Base-by-base conservation (phyloP, 2,329 filamentous ascomycete genomes). In the Aspergillus floridensis region DNA sequence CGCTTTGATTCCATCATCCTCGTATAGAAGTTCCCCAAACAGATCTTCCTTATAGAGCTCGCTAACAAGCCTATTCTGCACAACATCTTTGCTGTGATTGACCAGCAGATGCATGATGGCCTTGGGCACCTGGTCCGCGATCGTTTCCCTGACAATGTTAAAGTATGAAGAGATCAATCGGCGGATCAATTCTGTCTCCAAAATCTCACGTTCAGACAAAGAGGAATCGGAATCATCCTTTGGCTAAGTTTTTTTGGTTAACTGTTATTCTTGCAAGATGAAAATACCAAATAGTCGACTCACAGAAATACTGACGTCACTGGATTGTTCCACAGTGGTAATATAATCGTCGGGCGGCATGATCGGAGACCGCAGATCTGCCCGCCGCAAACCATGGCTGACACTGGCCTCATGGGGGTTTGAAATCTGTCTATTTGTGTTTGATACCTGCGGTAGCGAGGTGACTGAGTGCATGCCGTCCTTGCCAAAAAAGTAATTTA, bases 401-500 rank as follows among this genome's bases (percentile, higher is more conserved):
- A 96, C 90, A 66, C 86, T 92, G 19, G 91, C 88, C 75, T 97
- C 93, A 26, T 84, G 83, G 59, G 86, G 84, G 72, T 96, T 89
- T 78, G 86, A 92, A 53, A 91, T 87, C 72, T 96, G 91, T 65
- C 92, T 83, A 66, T 76, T 78, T 51, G 68, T 65, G 12, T 76
- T 78, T 35, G 75, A 61, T 38, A 66, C 75, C 64, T 76, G 80
- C 65, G 76, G 72, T 31, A 76, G 74, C 63, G 75, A 74, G 60
- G 74, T 77, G 49, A 80, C 71, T 60, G 79, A 70, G 59, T 81
- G 79, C 32, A 81, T 76, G 44, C 85, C 82, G 50, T 99, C 95
- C 74, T 99, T 98, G 68, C 95, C 93, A 70, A 99, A 99, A 79
- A 99, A 99, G 77, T 99, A 99, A 77, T 93, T 98, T 63, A 99